Evolutionary conservation across 208 protist genomes (phyloP), one percentile per base, ranked within the genome.

Genomic region (Acanthamoeba royreba): DNA sequence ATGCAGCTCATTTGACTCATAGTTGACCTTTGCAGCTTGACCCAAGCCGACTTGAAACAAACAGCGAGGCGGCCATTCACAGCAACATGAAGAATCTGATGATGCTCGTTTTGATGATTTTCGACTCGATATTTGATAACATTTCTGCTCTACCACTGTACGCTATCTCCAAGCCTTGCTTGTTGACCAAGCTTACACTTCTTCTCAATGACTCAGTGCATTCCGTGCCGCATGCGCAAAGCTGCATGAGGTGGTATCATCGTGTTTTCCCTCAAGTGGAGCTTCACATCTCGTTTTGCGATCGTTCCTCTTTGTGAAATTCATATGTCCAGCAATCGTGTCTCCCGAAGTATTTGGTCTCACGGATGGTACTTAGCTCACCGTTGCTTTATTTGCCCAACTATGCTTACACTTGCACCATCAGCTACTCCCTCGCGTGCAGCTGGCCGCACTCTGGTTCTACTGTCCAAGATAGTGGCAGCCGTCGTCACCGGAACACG

Each of bases 231-330:
- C 81, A 15, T 93, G 88, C 42, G 43, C 55, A 5, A 93, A 81
- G 61, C 45, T 93, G 88, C 88, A 93, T 15, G 88, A 93, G 25
- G 81, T 93, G 25, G 88, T 93, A 25, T 83, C 66, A 1, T n/a
- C 55, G 17, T 93, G 88, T 43, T 93, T 74, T n/a, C 88, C 88
- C 46, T 31, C 88, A 9, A 31, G 66, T 7, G 47, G 52, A 13
- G 40, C 85, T 25, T 91, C 58, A 53, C 88, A 83, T 28, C 19
- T 83, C 7, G 88, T 93, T 17, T 31, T 93, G 31, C 88, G 66
- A 19, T 93, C 88, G 13, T 93, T 93, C 52, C 69, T 93, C 43
- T 93, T 93, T 33, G 52, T 61, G 35, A 93, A 93, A 35, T 83
- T 93, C 45, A 83, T 93, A 17, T 93, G 88, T 43, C 88, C 88